These are phyloP conservation scores for Cercophora scortea DNA, from an alignment of 495 filamentous ascomycete genomes.

Conservation along the genomic window DNA sequence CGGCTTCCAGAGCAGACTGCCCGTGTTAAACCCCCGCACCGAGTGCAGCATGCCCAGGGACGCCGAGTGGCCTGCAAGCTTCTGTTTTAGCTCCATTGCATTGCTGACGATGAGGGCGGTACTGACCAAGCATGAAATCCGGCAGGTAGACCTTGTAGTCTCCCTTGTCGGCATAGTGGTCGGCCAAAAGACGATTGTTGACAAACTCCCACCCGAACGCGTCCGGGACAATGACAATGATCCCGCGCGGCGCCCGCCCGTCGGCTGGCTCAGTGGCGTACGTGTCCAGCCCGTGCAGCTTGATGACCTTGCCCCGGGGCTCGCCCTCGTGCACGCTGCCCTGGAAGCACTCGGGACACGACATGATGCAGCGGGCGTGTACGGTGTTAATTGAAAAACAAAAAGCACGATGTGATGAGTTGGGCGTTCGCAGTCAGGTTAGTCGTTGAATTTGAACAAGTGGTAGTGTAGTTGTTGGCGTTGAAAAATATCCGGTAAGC, in stretches of 20 bases:
- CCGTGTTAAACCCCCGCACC: not conserved
- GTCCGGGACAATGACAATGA: slow-evolving; percentile 41
- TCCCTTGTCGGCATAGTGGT: slow-evolving; percentile 35
- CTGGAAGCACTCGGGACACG: slow-evolving; percentile 18
- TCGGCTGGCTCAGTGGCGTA: slow-evolving; percentile 31
- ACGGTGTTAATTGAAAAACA: no score
- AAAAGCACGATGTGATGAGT: no score
- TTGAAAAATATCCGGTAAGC: no score
- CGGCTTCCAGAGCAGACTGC: not conserved
- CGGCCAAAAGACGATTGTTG: slow-evolving; percentile 40
- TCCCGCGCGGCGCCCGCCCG: slow-evolving; percentile 21
- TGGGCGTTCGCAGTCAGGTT: no score
- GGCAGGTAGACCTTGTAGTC: slow-evolving; percentile 36
- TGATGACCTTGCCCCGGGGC: slow-evolving; percentile 11
- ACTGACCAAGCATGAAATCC: slow-evolving; percentile 42
- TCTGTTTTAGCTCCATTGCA: not conserved
- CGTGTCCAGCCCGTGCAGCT: slow-evolving; percentile 32
- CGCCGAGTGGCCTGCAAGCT: not conserved
- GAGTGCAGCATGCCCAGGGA: not conserved
- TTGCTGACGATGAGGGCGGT: not conserved
- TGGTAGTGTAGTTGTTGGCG: no score
- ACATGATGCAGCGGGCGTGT: slow-evolving; percentile 11
- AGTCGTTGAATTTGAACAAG: no score
- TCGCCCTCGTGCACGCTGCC: slow-evolving; percentile 13
- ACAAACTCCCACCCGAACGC: slow-evolving; percentile 42